Base-by-base conservation (phyloP, 192 early-diverging fungal species). In the Thoreauomyces humboldtii region DNA sequence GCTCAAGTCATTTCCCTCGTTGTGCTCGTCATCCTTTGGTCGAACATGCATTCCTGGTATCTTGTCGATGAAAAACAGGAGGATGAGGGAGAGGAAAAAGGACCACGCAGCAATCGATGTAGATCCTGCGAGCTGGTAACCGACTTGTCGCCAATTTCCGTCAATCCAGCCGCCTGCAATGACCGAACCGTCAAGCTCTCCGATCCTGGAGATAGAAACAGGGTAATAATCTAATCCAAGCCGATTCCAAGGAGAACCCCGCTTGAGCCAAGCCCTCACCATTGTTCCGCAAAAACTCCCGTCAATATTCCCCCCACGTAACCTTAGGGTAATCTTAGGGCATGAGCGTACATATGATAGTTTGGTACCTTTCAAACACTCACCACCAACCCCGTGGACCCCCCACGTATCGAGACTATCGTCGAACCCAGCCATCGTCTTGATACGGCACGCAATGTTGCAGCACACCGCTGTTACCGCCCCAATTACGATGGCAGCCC, bases 381-480 rank as follows among this genome's bases (percentile, higher is more conserved):
- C n/a, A 31, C 83, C 83, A 45, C 81, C 83, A 54, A 85, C 72
- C 35, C 79, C 80, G 73, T 85, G 83, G 9, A 83, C 73, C 48
- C 72, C 76, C 65, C 71, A 97, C 12, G 92, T 92, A 72, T 97
- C 93, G 34, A 93, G 84, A 25, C 92, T 87, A 73, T 96, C 92
- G 72, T 95, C 95, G 78, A 89, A 94, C 37, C 91, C 85, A 58
- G 94, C 76, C 44, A 78, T 74, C 57, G 88, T 83, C 86, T 98
- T 98, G 38, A 94, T 66, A n/a, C 90, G 83, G 25, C 88, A 86
- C 7, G 86, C 87, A 61, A 87, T 77, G 78, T 96, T 93, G 79
- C 93, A 95, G 24, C 74, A 74, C 7, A 87, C 55, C 24, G 84
- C 89, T 42, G 86, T 82, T 33, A 90, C 63, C 44, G 86, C 78